phyloP scores from a whole-genome alignment of 2,329 filamentous ascomycete species.

The Lachnellula hyalina region DNA sequence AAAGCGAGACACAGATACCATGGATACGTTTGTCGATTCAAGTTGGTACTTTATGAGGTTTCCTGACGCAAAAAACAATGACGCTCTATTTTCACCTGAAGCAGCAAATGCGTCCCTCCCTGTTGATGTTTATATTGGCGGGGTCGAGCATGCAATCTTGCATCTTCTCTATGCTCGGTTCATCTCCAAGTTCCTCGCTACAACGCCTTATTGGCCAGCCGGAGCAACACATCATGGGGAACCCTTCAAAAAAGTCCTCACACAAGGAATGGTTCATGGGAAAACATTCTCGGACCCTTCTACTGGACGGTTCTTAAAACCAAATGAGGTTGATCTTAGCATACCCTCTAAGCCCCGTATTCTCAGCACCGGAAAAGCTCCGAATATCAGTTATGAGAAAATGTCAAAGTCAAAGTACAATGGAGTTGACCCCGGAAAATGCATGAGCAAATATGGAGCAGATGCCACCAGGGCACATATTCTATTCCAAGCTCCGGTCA shows the following conservation, averaged over 20 bases:
- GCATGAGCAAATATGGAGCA: conserved; percentile 70
- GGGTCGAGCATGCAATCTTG: conserved; percentile 85
- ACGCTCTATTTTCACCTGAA: conserved; percentile 55
- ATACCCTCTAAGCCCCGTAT: conserved; percentile 54
- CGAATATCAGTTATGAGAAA: conserved; percentile 71
- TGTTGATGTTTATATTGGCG: conserved; percentile 84
- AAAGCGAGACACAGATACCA: conserved; percentile 83
- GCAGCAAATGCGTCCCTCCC: conserved; percentile 56
- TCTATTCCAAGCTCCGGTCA: conserved; percentile 81
- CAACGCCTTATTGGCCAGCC: conserved; percentile 43
- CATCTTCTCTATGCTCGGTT: conserved; percentile 87
- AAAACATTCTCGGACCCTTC: conserved; percentile 72
- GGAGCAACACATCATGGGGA: conserved; percentile 49
- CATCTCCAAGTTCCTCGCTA: conserved; percentile 78
- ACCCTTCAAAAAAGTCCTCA: conserved; percentile 76
- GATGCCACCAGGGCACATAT: conserved; percentile 83
- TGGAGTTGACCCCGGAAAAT: conserved; percentile 73
- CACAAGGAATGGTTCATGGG: conserved; percentile 91
- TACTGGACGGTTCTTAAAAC: conserved; percentile 71
- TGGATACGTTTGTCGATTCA: conserved; percentile 95
- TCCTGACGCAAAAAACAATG: conserved; percentile 61
- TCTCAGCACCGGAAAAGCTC: conserved; percentile 51
- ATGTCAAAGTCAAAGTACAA: conserved; percentile 97
- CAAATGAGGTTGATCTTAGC: conserved; percentile 64
- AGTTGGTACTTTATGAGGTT: conserved; percentile 91